A percentile compares a stretch with the other conserved stretches of the same genome.
Conservation (phyloP, 257 asterid genomes). For the Agastache rugosa region DNA sequence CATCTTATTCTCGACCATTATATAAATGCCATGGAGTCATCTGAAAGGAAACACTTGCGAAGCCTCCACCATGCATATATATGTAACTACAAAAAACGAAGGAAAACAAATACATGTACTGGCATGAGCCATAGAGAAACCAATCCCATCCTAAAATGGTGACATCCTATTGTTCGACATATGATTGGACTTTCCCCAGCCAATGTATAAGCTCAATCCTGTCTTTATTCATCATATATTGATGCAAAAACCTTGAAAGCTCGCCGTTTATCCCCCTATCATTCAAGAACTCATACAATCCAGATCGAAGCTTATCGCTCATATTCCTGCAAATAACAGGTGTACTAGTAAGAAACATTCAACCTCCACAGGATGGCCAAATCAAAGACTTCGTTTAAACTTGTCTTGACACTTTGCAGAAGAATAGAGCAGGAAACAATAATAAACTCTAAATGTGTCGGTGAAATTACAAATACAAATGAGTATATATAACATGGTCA, state of each 20-base stretch:
- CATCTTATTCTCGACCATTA: background rate
- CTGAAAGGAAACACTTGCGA: background rate
- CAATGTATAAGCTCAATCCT: constrained; percentile 58
- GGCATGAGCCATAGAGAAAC: background rate
- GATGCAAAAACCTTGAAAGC: constrained; percentile 60
- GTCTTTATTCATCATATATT: constrained; percentile 65
- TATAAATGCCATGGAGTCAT: background rate
- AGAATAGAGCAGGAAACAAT: too few species aligned
- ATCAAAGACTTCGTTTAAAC: background rate
- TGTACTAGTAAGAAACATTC: constrained; percentile 29
- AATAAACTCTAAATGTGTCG: too few species aligned
- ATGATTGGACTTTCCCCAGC: constrained; percentile 50
- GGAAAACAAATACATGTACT: too few species aligned
- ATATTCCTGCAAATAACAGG: constrained; percentile 47
- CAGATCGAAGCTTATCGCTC: constrained; percentile 44
- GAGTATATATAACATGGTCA: too few species aligned
- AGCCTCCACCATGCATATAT: background rate
- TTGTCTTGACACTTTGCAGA: too few species aligned
- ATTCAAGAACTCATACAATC: constrained; percentile 55
- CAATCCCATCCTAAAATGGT: background rate
- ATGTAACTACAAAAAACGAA: background rate
- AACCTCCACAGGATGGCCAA: background rate
- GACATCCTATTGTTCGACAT: constrained; percentile 38
- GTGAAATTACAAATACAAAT: too few species aligned
- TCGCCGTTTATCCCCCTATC: constrained; percentile 53